phyloP scores from a whole-genome alignment of 1,139 yeast genomes.

The Saccharomyces hybrid region DNA sequence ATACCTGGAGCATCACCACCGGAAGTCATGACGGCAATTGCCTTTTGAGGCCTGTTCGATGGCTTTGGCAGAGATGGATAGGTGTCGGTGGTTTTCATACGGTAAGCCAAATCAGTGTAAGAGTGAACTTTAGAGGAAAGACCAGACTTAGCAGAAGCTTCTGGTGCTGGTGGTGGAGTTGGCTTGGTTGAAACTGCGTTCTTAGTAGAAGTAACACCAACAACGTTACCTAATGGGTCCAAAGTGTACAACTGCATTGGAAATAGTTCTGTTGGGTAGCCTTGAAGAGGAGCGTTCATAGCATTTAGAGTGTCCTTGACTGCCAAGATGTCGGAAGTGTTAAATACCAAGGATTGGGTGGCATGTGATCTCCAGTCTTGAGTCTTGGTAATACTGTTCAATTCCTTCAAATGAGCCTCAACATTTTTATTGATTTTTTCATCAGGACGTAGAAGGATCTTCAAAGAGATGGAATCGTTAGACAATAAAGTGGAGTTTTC shows the following conservation, averaged over 20 bases:
- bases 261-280: slow-evolving; percentile 49
- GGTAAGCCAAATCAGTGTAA: slow-evolving; percentile 21
- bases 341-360: slow-evolving; percentile 30
- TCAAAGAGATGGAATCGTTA: slow-evolving; percentile 18
- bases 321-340: slow-evolving; percentile 26
- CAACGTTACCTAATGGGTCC: slow-evolving; percentile 47
- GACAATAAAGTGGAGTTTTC: slow-evolving; percentile 11
- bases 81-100: slow-evolving; percentile 14
- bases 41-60: slow-evolving; percentile 15
- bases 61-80: slow-evolving; percentile 20
- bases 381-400: slow-evolving; percentile 11
- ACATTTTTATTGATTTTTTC: slow-evolving; percentile 16
- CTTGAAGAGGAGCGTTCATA: slow-evolving; percentile 26
- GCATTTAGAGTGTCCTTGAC: slow-evolving; percentile 27
- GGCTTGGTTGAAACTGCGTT: slow-evolving; percentile 53
- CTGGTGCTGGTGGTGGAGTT: slow-evolving; percentile 23
- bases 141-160: slow-evolving; percentile 10
- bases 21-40: slow-evolving; percentile 89
- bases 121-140: slow-evolving; percentile 25
- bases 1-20: slow-evolving; percentile 98
- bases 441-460: slow-evolving; percentile 12
- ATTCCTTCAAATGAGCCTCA: slow-evolving; percentile 10
- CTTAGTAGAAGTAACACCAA: slow-evolving; percentile 56
- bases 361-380: slow-evolving; percentile 35
- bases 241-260: slow-evolving; percentile 61